These are phyloP conservation scores for Casaregolazyma lundiana DNA, from an alignment of 1,139 yeast species.

Conservation along the genomic window DNA sequence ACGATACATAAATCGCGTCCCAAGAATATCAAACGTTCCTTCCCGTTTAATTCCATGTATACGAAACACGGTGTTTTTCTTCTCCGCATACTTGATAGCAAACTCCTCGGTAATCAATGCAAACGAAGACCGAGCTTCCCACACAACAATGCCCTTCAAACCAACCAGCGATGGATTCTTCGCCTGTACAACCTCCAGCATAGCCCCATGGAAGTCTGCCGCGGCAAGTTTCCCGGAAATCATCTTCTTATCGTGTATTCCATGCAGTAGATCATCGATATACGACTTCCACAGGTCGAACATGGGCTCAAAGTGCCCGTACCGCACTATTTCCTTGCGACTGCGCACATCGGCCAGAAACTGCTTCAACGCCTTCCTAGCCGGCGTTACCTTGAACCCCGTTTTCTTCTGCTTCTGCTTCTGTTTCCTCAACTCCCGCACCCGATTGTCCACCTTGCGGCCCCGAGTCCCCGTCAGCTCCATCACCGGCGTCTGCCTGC, in stretches of 20 bases:
- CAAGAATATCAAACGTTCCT: constrained; percentile 61
- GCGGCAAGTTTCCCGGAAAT: constrained; percentile 50
- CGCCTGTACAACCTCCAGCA: constrained; percentile 54
- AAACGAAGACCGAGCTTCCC: constrained; percentile 81
- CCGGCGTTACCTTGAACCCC: not conserved
- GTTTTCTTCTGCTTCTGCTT: constrained; percentile 7
- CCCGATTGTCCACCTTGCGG: constrained; percentile 15
- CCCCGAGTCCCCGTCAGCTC: constrained; percentile 45
- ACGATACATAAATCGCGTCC: constrained; percentile 73
- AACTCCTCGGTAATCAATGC: constrained; percentile 43
- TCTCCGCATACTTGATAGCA: constrained; percentile 39
- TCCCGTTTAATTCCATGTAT: constrained; percentile 35
- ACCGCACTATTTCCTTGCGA: constrained; percentile 22
- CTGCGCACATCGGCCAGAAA: constrained; percentile 14
- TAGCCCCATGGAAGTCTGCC: constrained; percentile 84
- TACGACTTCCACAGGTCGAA: constrained; percentile 61
- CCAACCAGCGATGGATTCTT: constrained; percentile 60
- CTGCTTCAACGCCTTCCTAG: constrained; percentile 16
- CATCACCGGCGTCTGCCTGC: constrained; percentile 57
- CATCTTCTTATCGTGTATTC: constrained; percentile 15
- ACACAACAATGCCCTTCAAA: constrained; percentile 68
- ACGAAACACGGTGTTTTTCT: constrained; percentile 55
- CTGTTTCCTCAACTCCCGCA: constrained; percentile 20
- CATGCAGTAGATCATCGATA: constrained; percentile 46
- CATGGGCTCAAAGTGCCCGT: constrained; percentile 50